Evolutionary conservation across 495 filamentous ascomycete species (phyloP).

Genomic region (Immersiella caudata): DNA sequence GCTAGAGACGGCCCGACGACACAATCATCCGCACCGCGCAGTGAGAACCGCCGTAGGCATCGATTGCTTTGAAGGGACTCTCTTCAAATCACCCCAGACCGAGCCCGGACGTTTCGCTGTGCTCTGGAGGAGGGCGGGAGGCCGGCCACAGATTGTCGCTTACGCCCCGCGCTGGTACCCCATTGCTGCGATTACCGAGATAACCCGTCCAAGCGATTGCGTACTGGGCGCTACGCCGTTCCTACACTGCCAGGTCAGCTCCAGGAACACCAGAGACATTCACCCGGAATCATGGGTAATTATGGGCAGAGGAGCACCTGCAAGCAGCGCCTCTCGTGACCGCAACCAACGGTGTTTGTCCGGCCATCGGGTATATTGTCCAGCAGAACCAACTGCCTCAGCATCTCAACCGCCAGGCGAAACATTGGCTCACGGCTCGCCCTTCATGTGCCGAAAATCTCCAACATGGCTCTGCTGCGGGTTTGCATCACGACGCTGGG

Average conservation of each 20-base stretch:
- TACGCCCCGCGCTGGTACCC: background rate
- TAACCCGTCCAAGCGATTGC: conserved; percentile 13
- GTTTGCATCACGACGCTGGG: background rate
- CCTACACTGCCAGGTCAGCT: conserved; percentile 7
- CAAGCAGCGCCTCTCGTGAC: conserved; percentile 6
- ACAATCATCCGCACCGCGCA: too few species aligned
- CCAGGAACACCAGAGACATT: conserved; percentile 12
- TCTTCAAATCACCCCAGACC: too few species aligned
- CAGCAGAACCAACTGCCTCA: conserved; percentile 7
- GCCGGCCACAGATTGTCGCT: background rate
- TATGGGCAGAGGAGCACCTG: conserved; percentile 4
- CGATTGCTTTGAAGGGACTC: too few species aligned
- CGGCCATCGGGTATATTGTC: conserved; percentile 13
- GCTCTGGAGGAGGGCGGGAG: background rate
- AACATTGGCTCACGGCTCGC: background rate
- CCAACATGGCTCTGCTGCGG: conserved; percentile 8
- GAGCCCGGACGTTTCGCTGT: too few species aligned
- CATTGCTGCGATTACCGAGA: conserved; percentile 15
- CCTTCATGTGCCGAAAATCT: conserved; percentile 1
- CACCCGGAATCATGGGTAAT: conserved; percentile 21
- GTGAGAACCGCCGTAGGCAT: too few species aligned
- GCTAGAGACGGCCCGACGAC: background rate
- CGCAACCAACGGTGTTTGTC: conserved; percentile 14
- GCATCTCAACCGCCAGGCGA: background rate
- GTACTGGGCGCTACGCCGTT: background rate